Evolutionary conservation across 139 green algal species (phyloP), one percentile per base, ranked within the genome.

Genomic region (Trebouxia sp.): DNA sequence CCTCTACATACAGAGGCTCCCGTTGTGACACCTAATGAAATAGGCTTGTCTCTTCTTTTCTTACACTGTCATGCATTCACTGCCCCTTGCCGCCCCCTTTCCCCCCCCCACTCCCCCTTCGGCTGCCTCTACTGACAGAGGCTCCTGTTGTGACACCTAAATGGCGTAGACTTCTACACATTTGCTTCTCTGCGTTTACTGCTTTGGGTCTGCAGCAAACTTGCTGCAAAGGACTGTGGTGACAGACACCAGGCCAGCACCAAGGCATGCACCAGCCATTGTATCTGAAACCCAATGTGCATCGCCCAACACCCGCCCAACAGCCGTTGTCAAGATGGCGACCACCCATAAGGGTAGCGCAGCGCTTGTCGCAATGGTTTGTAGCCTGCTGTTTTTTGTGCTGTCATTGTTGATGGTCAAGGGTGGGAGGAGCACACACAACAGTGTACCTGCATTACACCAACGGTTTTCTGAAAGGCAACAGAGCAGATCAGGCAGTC

Each of bases 221-320:
- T 32, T 62, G n/a, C 32, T 48, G 37, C 53, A 48, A 1, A 80
- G 17, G 9, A 65, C 53, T n/a, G 48, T 41, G 14, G 76, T 69
- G n/a, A 72, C 26, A 42, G 76, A 81, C 1, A 74, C 76, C 6
- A 75, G n/a, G 17, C 15, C 55, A 24, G 62, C 42, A 32, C 53
- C 76, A n/a, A 81, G 53, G n/a, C 53, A 51, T 1, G 53, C 76
- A 22, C 79, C 79, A n/a, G 79, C 79, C 35, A 83, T 79, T 22
- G 79, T 83, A 32, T 83, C 79, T 32, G 41, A 69, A 9, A 70
- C 26, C 79, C 79, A 83, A 24, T 83, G 79, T 1, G 65, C 79
- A 72, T 83, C 79, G 1, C 47, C 65, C 22, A 83, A 35, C 14
- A 83, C 39, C 22, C 79, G 30, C 15, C 79, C 79, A 24, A 15